These are phyloP conservation scores for Fusarium sp. DNA, from an alignment of 2,329 filamentous ascomycete species.

Conservation along the genomic window DNA sequence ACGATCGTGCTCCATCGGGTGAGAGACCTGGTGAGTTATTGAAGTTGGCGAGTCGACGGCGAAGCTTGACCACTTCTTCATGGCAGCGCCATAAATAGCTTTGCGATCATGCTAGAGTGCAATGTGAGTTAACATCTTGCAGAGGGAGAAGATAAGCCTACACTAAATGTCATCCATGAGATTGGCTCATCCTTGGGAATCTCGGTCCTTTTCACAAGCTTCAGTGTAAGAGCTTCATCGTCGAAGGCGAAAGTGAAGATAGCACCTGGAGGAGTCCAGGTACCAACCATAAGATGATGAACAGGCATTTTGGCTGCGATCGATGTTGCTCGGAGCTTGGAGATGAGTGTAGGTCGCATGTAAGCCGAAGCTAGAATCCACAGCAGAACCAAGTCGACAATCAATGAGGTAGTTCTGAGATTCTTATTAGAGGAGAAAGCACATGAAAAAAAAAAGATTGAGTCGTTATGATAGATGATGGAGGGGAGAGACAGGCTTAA, in stretches of 20 bases:
- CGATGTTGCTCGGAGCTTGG: constrained; percentile 23
- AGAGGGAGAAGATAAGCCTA: constrained; percentile 54
- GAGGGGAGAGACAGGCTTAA: constrained; percentile 38
- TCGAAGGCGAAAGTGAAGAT: constrained; percentile 92
- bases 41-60: constrained; percentile 78
- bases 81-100: constrained; percentile 87
- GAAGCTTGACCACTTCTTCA: constrained; percentile 94
- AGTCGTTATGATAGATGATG: constrained; percentile 11
- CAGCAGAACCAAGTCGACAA: neutral
- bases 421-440: neutral
- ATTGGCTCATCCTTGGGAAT: constrained; percentile 88
- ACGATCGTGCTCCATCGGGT: constrained; percentile 81
- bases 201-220: constrained; percentile 80
- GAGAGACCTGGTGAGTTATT: constrained; percentile 78
- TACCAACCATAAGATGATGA: constrained; percentile 92
- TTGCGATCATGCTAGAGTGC: constrained; percentile 75
- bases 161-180: constrained; percentile 93
- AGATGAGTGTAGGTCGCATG: constrained; percentile 23
- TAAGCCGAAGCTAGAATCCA: neutral
- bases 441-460: neutral
- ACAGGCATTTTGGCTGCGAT: constrained; percentile 67
- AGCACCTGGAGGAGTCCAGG: constrained; percentile 88
- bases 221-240: constrained; percentile 78
- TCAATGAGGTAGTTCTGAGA: neutral
- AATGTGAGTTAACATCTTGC: neutral